These are phyloP conservation scores for Fusarium coffeatum DNA, from an alignment of 2,329 filamentous ascomycete genomes.

Conservation along the genomic window DNA sequence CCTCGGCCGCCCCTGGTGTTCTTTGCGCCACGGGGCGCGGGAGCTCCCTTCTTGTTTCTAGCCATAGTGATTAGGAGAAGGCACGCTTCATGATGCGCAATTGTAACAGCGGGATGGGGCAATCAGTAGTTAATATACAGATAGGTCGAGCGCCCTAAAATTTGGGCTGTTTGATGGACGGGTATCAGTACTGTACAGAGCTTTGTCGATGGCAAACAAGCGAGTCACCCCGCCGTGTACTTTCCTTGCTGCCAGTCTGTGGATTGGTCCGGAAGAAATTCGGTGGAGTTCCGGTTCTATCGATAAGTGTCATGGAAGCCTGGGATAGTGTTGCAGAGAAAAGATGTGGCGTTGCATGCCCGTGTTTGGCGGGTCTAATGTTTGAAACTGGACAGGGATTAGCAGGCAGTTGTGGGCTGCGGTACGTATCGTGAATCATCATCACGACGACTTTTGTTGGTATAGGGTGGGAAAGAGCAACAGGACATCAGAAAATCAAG, in stretches of 20 bases:
- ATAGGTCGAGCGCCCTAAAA: background rate
- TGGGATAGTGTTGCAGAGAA: constrained; percentile 5
- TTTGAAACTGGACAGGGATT: background rate
- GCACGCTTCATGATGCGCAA: constrained; percentile 27
- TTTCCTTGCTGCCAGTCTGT: constrained; percentile 2
- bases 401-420: background rate
- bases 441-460: background rate
- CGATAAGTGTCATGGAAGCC: constrained; percentile 32
- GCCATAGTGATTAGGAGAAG: constrained; percentile 28
- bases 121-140: background rate
- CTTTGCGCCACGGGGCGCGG: constrained; percentile 34
- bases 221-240: constrained; percentile 35
- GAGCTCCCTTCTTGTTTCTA: constrained; percentile 43
- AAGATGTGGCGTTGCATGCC: background rate
- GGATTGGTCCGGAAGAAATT: constrained; percentile 20
- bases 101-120: background rate
- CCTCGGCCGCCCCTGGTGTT: constrained; percentile 36
- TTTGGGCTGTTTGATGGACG: background rate
- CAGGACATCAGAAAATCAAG: background rate
- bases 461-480: constrained; percentile 21
- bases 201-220: constrained; percentile 30
- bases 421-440: background rate
- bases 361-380: background rate
- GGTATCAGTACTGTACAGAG: background rate
- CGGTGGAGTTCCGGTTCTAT: constrained; percentile 10